These are phyloP conservation scores for Talaromyces borbonicus DNA, from an alignment of 495 filamentous ascomycete species.

Conservation along the genomic window DNA sequence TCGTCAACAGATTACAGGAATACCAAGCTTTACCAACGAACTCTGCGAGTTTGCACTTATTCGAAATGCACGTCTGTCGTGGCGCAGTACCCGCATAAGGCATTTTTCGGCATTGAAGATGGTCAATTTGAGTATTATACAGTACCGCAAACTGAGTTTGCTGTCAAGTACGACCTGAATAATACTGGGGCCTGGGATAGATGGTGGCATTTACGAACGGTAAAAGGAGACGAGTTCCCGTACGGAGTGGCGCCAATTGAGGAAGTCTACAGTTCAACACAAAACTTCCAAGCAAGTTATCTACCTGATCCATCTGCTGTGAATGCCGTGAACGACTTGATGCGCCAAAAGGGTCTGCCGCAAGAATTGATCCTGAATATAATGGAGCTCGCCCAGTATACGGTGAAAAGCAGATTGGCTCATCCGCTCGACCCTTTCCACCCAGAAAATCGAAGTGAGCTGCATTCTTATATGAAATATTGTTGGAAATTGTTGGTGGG, in stretches of 20 bases:
- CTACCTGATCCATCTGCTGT: neutral
- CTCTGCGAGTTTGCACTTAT: neutral
- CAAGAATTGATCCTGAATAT: slow-evolving; percentile 12
- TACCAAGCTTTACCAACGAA: slow-evolving; percentile 12
- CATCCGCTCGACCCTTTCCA: too few species aligned
- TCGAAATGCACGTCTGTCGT: neutral
- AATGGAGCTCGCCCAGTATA: slow-evolving; percentile 11
- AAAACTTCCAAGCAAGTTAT: neutral
- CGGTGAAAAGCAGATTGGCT: too few species aligned
- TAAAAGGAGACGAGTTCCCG: neutral
- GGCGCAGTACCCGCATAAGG: neutral
- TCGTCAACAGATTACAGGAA: slow-evolving; percentile 15
- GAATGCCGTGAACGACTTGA: neutral
- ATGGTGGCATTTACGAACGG: neutral
- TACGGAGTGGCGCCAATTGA: slow-evolving; percentile 9
- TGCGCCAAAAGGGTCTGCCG: slow-evolving; percentile 10
- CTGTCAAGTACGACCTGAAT: neutral
- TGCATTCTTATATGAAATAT: too few species aligned
- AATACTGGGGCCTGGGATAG: neutral
- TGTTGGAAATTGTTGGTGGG: too few species aligned
- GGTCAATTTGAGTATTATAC: neutral
- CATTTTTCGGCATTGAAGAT: slow-evolving; percentile 2
- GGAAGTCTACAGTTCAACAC: slow-evolving; percentile 8
- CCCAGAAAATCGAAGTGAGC: too few species aligned
- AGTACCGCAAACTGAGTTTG: neutral